These are phyloP conservation scores for Rhinocladiella mackenziei DNA, from an alignment of 2,329 filamentous ascomycete species.

Conservation along the genomic window DNA sequence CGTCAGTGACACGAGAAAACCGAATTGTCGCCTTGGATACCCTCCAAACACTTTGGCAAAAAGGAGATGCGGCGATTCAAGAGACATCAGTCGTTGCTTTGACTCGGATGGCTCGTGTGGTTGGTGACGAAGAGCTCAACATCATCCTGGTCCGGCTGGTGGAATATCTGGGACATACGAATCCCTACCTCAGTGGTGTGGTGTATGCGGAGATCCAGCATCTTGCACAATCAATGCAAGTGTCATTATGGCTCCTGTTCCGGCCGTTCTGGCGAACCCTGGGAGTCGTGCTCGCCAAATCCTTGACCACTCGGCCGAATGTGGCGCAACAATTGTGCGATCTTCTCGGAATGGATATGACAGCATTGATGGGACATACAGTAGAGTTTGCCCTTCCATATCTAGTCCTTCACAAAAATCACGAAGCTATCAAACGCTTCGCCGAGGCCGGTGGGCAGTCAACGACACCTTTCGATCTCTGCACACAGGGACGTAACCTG, in stretches of 20 bases:
- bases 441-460: constrained; percentile 61
- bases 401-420: constrained; percentile 72
- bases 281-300: constrained; percentile 76
- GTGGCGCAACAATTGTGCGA: constrained; percentile 77
- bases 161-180: constrained; percentile 80
- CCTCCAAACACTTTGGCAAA: constrained; percentile 68
- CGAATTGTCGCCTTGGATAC: constrained; percentile 66
- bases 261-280: constrained; percentile 85
- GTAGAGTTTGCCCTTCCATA: constrained; percentile 81
- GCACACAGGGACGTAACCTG: constrained; percentile 53
- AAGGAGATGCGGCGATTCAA: constrained; percentile 62
- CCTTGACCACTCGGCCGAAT: constrained; percentile 75
- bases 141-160: constrained; percentile 78
- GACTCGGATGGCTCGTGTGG: constrained; percentile 74
- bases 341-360: constrained; percentile 65
- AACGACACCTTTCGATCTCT: constrained; percentile 57
- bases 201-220: constrained; percentile 73
- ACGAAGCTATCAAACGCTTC: constrained; percentile 75
- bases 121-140: constrained; percentile 78
- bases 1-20: constrained; percentile 57
- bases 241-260: constrained; percentile 66
- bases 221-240: constrained; percentile 62
- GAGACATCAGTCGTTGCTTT: constrained; percentile 84
- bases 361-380: constrained; percentile 69
- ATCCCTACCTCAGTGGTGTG: constrained; percentile 71